A percentile compares a stretch with the other conserved stretches of the same genome.
phyloP scores from a whole-genome alignment of 805 yeast genomes.

The Komagataella ulmi region DNA sequence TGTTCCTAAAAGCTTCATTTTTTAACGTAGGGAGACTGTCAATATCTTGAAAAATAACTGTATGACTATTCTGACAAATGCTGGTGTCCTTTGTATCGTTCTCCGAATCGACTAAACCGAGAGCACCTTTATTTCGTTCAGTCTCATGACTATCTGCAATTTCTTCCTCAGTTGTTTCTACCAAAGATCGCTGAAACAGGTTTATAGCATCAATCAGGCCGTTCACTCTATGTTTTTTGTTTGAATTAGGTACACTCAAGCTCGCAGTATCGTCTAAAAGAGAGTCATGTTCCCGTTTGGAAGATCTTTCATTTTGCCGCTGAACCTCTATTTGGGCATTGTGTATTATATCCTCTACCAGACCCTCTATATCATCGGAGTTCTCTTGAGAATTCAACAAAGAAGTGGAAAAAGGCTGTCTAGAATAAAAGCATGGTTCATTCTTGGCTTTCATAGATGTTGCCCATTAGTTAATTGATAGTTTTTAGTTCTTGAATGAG shows the following conservation, averaged over 20 bases:
- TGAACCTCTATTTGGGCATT: not conserved
- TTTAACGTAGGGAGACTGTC: not conserved
- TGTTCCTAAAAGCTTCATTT: not conserved
- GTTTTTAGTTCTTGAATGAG: not conserved
- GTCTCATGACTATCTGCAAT: not conserved
- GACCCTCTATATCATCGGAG: not conserved
- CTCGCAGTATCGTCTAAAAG: not conserved
- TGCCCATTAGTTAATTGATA: not conserved
- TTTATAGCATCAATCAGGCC: not conserved
- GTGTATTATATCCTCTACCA: not conserved
- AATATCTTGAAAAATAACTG: not conserved
- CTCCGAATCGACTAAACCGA: not conserved
- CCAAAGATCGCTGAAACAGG: not conserved
- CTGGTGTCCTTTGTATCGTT: not conserved
- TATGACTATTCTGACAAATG: not conserved
- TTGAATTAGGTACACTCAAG: not conserved
- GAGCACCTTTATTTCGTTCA: not conserved
- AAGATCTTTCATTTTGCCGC: not conserved
- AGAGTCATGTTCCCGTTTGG: not conserved
- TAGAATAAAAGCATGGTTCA: not conserved
- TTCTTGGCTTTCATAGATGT: not conserved
- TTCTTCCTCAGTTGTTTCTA: not conserved
- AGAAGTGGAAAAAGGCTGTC: not conserved
- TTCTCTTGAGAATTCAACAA: not conserved
- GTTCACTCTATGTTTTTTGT: not conserved